Base-by-base conservation (phyloP, 768 basidiomycete species). In the Calocera viscosa region DNA sequence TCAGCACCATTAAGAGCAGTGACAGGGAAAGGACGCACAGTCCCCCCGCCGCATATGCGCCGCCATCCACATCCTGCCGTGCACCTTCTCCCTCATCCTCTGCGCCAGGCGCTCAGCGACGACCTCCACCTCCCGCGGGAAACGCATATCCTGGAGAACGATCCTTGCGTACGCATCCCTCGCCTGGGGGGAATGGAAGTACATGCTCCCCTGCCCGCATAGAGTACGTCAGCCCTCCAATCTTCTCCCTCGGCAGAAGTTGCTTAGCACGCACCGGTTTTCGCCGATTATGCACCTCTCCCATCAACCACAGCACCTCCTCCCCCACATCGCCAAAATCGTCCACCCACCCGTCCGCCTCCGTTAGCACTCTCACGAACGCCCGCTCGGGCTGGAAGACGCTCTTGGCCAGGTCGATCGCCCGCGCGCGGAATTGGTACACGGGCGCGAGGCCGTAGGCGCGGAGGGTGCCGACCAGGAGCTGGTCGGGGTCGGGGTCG, bases 31-130 rank as follows among this genome's bases (percentile, higher is more conserved):
- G 10, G 5, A 70, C 77, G 74, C 63, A 80, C 78, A 80, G 49
- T 80, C 79, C 53, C 79, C 79, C 28, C 79, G 77, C 22, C 79
- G 78, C 79, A 80, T 80, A 49, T 80, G 79, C 7, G 75, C 77
- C 14, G 73, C 76, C 77, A 80, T 77, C 79, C 79, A 80, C 70
- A 76, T 72, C 5, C 77, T 73, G 17, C 77, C 78, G 7, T 64
- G 22, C 22, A 64, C 63, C 24, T 35, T 35, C 8, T 66, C 53
- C 19, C 22, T 33, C 68, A 69, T 66, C 33, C 68, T 49, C 32
- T 33, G 8, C 24, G 40, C 66, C 8, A 49, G 32, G 16, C 63
- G 38, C 19, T 63, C 34, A n/a, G 68, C 68, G 10, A 69, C 60
- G 12, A 39, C 49, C 19, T 64, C 34, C 24, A 69, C 39, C 14